Base-by-base conservation (phyloP, 805 yeast species). In the Priceomyces haplophilus region DNA sequence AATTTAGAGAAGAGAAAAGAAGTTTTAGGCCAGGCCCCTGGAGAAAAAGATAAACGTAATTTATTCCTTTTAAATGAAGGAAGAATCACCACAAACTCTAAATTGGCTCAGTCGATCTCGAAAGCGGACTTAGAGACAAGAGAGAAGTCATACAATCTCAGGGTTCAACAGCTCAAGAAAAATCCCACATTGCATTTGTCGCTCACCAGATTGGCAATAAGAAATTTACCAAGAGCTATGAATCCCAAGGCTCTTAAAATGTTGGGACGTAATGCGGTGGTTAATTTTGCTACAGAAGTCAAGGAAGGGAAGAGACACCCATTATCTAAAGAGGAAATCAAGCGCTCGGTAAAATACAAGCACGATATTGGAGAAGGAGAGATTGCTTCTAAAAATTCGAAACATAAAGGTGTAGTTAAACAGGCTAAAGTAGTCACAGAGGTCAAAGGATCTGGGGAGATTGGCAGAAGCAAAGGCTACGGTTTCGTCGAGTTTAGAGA, bases 351-450 rank as follows among this genome's bases (percentile, higher is more conserved):
- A 3, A 82, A 81, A 53, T 81, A 76, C 55, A 86, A 86, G 57
- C 62, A 72, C 30, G 72, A 70, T 8, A 52, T 59, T 27, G 65
- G 50, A 19, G 62, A 54, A 39, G 61, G 57, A 33, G 54, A 45
- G 24, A 64, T 55, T n/a, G 65, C 61, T n/a, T 68, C 70, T 46
- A 82, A 81, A 53, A 81, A 73, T 48, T 78, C 80, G 42, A 88
- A 85, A 58, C 84, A 88, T 54, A 79, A 78, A 36, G 99, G 99
- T 68, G 88, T 93, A 31, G 96, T 93, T 3, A 83, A 79, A 63
- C 98, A 93, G 66, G 85, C 97, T 19, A 93, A 93, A 69, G 83
- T 93, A 50, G 85, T 93, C 48, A 85, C 80, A 75, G 99, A 93
- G 67, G 86, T 88, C 34, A 91, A 90, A 61, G 96, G 89, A 6